Conservation (phyloP, 257 asterid species). For the Solanum bukasovii region DNA sequence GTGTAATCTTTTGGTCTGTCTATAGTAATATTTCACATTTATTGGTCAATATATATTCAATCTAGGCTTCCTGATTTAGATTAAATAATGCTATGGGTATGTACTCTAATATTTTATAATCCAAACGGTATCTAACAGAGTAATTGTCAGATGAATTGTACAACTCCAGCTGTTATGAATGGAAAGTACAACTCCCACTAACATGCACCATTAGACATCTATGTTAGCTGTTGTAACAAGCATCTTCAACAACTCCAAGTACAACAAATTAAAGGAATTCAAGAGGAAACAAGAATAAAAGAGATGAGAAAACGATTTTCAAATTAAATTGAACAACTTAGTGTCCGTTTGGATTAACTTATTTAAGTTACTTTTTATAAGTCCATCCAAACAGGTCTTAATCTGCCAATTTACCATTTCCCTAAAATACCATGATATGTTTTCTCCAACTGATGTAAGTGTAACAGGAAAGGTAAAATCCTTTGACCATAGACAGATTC, state of each 20-base stretch:
- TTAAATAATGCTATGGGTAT: too few relatives aligned
- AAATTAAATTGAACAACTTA: background rate
- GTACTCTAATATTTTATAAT: background rate
- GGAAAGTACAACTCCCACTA: background rate
- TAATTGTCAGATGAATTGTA: background rate
- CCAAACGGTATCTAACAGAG: background rate
- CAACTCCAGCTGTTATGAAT: background rate
- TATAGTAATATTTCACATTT: background rate
- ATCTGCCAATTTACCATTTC: background rate
- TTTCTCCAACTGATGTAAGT: background rate
- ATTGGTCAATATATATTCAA: background rate
- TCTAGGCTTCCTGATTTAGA: background rate
- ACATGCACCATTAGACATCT: background rate
- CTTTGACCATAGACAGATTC: background rate
- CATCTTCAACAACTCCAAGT: background rate
- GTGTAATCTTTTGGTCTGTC: background rate
- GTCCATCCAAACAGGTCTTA: background rate
- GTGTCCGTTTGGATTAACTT: too few relatives aligned
- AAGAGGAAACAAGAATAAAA: background rate
- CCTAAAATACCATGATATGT: background rate
- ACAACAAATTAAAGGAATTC: too few relatives aligned
- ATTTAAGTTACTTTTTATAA: too few relatives aligned
- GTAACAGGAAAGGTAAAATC: background rate
- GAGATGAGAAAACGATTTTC: background rate
- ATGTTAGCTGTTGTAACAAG: background rate